These are phyloP conservation scores for Monosporascus sp. DNA, from an alignment of 2,329 filamentous ascomycete species.

Conservation along the genomic window DNA sequence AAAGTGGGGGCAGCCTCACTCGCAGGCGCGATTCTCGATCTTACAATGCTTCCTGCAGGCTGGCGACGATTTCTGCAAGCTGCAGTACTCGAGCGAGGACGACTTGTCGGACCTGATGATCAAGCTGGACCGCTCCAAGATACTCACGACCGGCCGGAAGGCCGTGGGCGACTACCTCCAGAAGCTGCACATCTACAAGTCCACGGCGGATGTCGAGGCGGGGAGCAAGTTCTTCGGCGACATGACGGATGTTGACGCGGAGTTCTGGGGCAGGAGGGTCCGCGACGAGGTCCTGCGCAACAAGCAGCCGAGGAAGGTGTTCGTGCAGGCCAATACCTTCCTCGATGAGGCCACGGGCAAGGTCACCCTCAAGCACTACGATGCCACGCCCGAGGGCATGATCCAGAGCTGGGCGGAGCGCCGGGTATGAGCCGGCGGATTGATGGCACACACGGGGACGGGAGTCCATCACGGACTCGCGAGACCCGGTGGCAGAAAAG, in stretches of 20 bases:
- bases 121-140: slow-evolving; percentile 78
- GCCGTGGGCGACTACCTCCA: slow-evolving; percentile 82
- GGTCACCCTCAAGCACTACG: slow-evolving; percentile 79
- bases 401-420: slow-evolving; percentile 75
- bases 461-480: neutral
- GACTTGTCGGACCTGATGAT: slow-evolving; percentile 79
- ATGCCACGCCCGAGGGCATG: slow-evolving; percentile 73
- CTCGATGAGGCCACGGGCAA: slow-evolving; percentile 62
- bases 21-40: slow-evolving; percentile 87
- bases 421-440: slow-evolving; percentile 28
- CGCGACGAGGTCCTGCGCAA: slow-evolving; percentile 69
- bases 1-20: slow-evolving; percentile 92
- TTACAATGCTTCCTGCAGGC: slow-evolving; percentile 77
- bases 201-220: slow-evolving; percentile 73
- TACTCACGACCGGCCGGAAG: slow-evolving; percentile 73
- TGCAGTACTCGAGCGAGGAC: slow-evolving; percentile 60
- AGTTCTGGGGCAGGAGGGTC: slow-evolving; percentile 79
- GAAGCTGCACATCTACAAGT: slow-evolving; percentile 89
- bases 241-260: slow-evolving; percentile 74
- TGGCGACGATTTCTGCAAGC: slow-evolving; percentile 78
- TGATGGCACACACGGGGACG: neutral
- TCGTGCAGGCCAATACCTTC: slow-evolving; percentile 88
- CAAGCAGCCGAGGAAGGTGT: slow-evolving; percentile 82
- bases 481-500: too few relatives aligned
- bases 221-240: slow-evolving; percentile 77